Evolutionary conservation across 805 yeast species (phyloP), one percentile per base, ranked within the genome.

Genomic region (Nakazawaea laoshanensis): DNA sequence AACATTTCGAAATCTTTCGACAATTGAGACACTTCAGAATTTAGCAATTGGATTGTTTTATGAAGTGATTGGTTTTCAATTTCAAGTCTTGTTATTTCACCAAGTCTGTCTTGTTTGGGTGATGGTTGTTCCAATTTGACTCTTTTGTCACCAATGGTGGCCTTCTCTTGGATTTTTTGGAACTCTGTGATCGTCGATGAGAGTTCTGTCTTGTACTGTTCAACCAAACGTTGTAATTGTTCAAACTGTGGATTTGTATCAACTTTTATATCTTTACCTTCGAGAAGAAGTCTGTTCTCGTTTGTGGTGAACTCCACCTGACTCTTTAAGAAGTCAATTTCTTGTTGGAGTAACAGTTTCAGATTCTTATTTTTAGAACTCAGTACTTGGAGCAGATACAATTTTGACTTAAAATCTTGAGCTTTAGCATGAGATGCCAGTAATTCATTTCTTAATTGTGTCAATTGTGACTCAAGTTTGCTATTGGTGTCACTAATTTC

Each of bases 401-500:
- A 20, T 20, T 20, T 10, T 20, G 22, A 7, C 22, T 20, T 20
- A 7, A 20, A 10, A n/a, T n/a, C n/a, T n/a, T n/a, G n/a, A n/a
- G n/a, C n/a, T 20, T 20, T 20, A 7, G 22, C 22, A 7, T 7
- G 10, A 20, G 7, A 7, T 20, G 22, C 7, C 10, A 7, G 7
- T 10, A 63, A 36, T 8, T 45, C 49, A 1, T 26, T 37, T 1
- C 53, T 34, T 14, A 48, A 43, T 11, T 42, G 32, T 4, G 11
- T 10, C 17, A 30, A 30, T 2, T 11, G 5, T 17, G 12, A 15
- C 13, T 13, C 27, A 30, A 22, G 12, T 22, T 11, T 22, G 32
- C 21, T 13, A 22, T 4, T 30, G n/a, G n/a, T n/a, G n/a, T n/a
- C 32, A 7, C 32, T 22, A 3, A 24, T 11, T 4, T 29, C 11